Base-by-base conservation (phyloP, 257 asterid genomes). In the Vinca minor region DNA sequence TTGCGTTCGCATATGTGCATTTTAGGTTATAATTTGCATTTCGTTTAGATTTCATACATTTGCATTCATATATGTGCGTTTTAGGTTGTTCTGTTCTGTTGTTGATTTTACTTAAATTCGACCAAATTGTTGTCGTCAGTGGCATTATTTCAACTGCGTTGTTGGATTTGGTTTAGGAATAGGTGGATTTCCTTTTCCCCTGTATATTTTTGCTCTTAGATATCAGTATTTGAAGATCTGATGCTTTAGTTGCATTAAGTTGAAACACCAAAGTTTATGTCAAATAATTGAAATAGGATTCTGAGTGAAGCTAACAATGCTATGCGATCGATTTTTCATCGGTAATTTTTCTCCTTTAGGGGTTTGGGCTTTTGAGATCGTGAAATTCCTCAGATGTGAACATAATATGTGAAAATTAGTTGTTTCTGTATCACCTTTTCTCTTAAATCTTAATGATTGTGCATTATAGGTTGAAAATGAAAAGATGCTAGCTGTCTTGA, bases 401-500 rank as follows among this genome's bases (percentile, higher is more conserved):
- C 28, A 34, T 34, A 12, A 15, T 17, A 10, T 39, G 48, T 36
- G 21, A 32, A 39, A 39, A 17, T 20, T 13, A 18, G 21, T 21
- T 23, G 52, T 5, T 25, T 8, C 50, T 21, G 49, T 17, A 45
- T 63, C 35, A 12, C 49, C 29, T 44, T 54, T 69, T 34, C 17
- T 25, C 29, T 31, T 36, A 36, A 54, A 9, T 25, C 29, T 31
- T 36, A 36, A 54, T 59, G 34, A 61, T 61, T 50, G 73, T 41
- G 56, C 26, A 9, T 13, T 45, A 69, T 60, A 52, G n/a, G 63
- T 49, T 31, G 10, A 3, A 69, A 69, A 61, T 31, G 10, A 3
- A 69, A 69, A 61, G 46, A 23, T 62, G 49, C 39, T 53, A 32
- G 39, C 50, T 50, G 61, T 50, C 39, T 28, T 21, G 32, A 25